phyloP scores from a whole-genome alignment of 495 filamentous ascomycete genomes.

The Neurospora sp. region DNA sequence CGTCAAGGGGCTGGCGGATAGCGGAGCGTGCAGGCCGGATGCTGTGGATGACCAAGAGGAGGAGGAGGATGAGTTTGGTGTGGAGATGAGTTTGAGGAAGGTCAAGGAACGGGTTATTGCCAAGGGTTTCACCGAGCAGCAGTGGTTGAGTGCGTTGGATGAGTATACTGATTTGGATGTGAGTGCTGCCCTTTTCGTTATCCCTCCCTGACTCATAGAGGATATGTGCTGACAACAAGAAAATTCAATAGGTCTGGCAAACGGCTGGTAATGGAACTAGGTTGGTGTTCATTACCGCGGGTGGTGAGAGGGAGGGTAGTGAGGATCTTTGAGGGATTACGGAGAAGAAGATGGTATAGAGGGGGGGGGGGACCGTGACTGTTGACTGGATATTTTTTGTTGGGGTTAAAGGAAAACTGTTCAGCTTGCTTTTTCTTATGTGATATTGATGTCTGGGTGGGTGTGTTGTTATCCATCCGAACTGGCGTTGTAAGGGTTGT shows the following conservation, averaged over 20 bases:
- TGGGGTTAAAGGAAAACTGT: too few relatives aligned
- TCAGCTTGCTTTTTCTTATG: too few relatives aligned
- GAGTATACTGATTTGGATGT: conserved; percentile 86
- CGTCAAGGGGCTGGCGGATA: conserved; percentile 73
- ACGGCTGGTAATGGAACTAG: conserved; percentile 76
- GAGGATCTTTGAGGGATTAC: conserved; percentile 1
- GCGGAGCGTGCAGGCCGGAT: conserved; percentile 57
- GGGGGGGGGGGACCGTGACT: too few relatives aligned
- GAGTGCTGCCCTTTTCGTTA: conserved; percentile 26
- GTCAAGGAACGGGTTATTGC: conserved; percentile 84
- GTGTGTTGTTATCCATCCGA: neutral
- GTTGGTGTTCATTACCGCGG: conserved; percentile 59
- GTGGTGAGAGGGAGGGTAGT: conserved; percentile 25
- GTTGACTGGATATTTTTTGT: too few relatives aligned
- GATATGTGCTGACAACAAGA: neutral
- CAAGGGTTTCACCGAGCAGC: conserved; percentile 93
- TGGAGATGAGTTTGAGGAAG: conserved; percentile 75
- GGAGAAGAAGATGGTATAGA: too few relatives aligned
- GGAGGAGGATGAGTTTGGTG: conserved; percentile 29
- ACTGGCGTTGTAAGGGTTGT: neutral
- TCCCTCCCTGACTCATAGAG: neutral
- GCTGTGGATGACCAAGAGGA: conserved; percentile 57
- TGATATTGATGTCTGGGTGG: neutral
- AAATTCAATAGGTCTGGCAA: conserved; percentile 75
- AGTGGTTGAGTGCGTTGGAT: conserved; percentile 73